These are phyloP conservation scores for Fusarium ramigenum DNA, from an alignment of 2,329 filamentous ascomycete species.

Conservation along the genomic window DNA sequence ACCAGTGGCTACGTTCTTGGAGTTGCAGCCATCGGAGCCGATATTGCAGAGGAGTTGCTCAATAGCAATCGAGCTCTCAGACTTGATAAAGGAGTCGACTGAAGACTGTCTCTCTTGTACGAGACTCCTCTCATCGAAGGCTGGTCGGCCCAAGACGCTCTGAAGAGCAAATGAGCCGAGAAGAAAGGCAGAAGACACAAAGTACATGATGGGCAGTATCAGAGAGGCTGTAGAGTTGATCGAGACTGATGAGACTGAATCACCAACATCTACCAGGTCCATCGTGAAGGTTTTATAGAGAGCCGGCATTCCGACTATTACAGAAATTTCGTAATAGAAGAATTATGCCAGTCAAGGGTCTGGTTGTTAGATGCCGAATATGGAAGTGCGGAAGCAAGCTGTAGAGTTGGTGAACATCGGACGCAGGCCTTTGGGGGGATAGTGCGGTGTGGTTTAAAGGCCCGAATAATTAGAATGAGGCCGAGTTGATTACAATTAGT, in stretches of 20 bases:
- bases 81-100: constrained; percentile 63
- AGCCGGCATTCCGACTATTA: background rate
- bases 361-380: constrained; percentile 23
- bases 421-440: constrained; percentile 32
- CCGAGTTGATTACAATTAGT: constrained; percentile 19
- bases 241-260: constrained; percentile 40
- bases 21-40: constrained; percentile 62
- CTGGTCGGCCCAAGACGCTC: constrained; percentile 59
- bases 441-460: constrained; percentile 41
- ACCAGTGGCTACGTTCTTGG: constrained; percentile 58
- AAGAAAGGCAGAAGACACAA: constrained; percentile 59
- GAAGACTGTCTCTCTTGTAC: constrained; percentile 54
- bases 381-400: constrained; percentile 34
- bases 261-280: constrained; percentile 39
- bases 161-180: constrained; percentile 63
- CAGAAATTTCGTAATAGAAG: background rate
- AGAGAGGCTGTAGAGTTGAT: constrained; percentile 44
- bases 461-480: constrained; percentile 38
- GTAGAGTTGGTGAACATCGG: constrained; percentile 12
- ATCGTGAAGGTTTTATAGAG: constrained; percentile 39
- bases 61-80: constrained; percentile 62
- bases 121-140: constrained; percentile 41
- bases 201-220: constrained; percentile 58
- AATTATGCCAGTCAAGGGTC: background rate
- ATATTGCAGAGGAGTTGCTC: constrained; percentile 67